A percentile compares a stretch with the other conserved stretches of the same genome.
These are phyloP conservation scores for Rhipidocladum racemiflorum DNA, from an alignment of 176 grass and related monocot genomes.

Conservation along the genomic window DNA sequence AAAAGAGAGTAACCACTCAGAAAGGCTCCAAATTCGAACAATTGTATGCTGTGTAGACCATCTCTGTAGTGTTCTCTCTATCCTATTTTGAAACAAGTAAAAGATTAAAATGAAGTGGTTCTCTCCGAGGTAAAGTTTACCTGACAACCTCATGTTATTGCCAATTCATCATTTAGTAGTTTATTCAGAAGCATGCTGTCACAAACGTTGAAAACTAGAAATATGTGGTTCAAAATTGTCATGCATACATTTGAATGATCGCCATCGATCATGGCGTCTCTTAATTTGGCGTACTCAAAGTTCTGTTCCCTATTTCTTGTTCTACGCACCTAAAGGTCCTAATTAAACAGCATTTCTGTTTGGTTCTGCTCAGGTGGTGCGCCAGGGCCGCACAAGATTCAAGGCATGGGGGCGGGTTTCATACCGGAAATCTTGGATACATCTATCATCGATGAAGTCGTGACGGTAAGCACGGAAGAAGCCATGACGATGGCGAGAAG, in stretches of 20 bases:
- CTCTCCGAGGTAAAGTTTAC: not conserved
- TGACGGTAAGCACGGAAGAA: constrained; percentile 52
- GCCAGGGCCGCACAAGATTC: constrained; percentile 48
- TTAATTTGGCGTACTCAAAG: not conserved
- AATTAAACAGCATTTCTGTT: not conserved
- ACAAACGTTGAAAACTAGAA: not conserved
- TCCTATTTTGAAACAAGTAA: not conserved
- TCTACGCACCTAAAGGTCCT: not conserved
- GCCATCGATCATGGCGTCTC: not conserved
- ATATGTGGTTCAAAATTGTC: not conserved
- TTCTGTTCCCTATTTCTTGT: not conserved
- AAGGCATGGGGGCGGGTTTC: constrained; percentile 48
- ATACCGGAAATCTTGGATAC: constrained; percentile 48
- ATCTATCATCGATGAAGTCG: constrained; percentile 49
- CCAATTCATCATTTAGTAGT: not conserved
- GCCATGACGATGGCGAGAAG: constrained; percentile 59
- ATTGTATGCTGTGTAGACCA: not conserved
- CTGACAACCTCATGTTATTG: no score
- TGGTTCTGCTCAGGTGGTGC: constrained; percentile 32
- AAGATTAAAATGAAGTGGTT: not conserved
- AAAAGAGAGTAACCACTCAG: no score
- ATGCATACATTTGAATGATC: not conserved
- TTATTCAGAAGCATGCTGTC: not conserved
- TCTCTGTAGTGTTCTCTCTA: not conserved
- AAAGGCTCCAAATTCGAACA: not conserved